Evolutionary conservation across 2,329 filamentous ascomycete genomes (phyloP), one percentile per base, ranked within the genome.

Genomic region (Trichophyton equinum): DNA sequence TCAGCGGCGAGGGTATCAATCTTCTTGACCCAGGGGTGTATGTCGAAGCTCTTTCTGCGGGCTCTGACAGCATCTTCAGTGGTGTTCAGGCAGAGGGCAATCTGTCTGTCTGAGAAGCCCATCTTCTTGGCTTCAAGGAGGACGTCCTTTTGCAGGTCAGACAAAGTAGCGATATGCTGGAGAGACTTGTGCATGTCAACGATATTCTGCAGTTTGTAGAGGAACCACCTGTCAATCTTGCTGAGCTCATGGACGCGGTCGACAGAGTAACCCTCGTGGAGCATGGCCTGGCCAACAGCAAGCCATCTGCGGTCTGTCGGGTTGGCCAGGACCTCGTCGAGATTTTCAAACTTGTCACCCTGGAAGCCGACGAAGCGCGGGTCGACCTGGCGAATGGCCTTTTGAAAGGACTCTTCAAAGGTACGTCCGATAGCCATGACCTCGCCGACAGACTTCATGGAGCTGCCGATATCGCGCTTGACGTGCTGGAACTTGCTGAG

Each of bases 191-290:
- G 89, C 78, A 88, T 91, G 75, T 97, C 84, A 59, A 96, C 94
- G 69, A 99, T 89, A 79, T 97, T 97, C 78, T 96, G 86, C 58
- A 99, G 85, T 83, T 99, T 97, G 85, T 96, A 85, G 68, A 99
- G 78, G 82, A 99, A 99, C 94, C 94, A 97, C 78, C 95, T 96
- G 79, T 97, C 94, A 70, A 99, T 99, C 82, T 96, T 96, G 77
- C 88, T 95, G 68, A 99, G 79, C 5, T 96, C 90, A 72, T 97
- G 91, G 15, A 99, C 82, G 74, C 83, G 85, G 66, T 99, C 92
- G 55, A 96, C 91, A 1, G 89, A 85, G 80, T 99, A 99, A 75
- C 88, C 87, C 78, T 96, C 91, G 79, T 97, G 91, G 67, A 96
- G 85, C 90, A 99, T 95, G 66, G 94, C 94, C 77, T 97, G 91